These are phyloP conservation scores for Candida boidinii DNA, from an alignment of 805 yeast genomes.

Conservation along the genomic window DNA sequence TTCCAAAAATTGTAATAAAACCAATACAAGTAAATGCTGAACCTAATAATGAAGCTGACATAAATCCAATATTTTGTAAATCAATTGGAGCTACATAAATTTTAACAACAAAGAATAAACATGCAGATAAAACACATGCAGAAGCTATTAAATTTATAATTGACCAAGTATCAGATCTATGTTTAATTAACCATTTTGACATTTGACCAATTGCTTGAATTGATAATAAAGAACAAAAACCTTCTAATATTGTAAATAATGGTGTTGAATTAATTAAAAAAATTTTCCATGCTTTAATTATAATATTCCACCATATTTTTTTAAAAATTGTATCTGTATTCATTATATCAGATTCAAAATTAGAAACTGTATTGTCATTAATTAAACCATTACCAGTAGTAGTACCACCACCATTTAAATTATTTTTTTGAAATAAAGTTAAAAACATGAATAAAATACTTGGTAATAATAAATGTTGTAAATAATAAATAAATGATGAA, in stretches of 20 bases:
- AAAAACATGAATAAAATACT: slow-evolving; percentile 65
- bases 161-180: slow-evolving; percentile 70
- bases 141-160: slow-evolving; percentile 63
- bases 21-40: slow-evolving; percentile 70
- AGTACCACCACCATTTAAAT: no score
- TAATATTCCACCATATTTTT: slow-evolving; percentile 24
- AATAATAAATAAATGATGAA: slow-evolving; percentile 51
- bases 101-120: slow-evolving; percentile 71
- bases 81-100: slow-evolving; percentile 75
- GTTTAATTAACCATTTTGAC: slow-evolving; percentile 54
- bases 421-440: slow-evolving; percentile 37
- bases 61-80: slow-evolving; percentile 48
- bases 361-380: background rate
- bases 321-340: slow-evolving; percentile 10
- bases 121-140: slow-evolving; percentile 67
- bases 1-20: slow-evolving; percentile 74
- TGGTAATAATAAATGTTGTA: slow-evolving; percentile 80
- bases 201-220: slow-evolving; percentile 90
- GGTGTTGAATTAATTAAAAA: slow-evolving; percentile 78
- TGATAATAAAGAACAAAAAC: slow-evolving; percentile 84
- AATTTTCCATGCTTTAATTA: slow-evolving; percentile 62
- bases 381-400: slow-evolving; percentile 1
- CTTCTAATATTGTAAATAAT: slow-evolving; percentile 81
- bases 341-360: background rate
- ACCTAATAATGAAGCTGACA: slow-evolving; percentile 79